Percentiles rank a stretch among this genome's conserved stretches.
These are phyloP conservation scores for Scheffersomyces quercinus DNA, from an alignment of 1,139 yeast species.

Conservation along the genomic window DNA sequence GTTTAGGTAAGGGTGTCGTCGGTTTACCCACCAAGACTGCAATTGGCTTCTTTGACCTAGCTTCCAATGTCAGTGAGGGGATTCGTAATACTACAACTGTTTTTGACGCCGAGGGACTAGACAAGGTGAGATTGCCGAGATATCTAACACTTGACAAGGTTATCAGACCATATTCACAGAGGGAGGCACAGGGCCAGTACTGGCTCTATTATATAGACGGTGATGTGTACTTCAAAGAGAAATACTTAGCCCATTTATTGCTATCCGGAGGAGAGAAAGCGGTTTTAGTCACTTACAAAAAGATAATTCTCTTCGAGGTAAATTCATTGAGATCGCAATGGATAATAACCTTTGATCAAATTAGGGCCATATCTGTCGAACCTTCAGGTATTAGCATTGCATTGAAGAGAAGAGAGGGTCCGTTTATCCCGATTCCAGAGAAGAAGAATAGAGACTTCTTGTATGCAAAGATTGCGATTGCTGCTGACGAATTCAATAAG, in stretches of 20 bases:
- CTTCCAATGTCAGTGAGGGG: conserved; percentile 92
- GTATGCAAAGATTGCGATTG: conserved; percentile 73
- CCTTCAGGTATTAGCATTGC: conserved; percentile 75
- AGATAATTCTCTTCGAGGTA: conserved; percentile 71
- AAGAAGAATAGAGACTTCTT: conserved; percentile 61
- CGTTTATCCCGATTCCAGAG: conserved; percentile 80
- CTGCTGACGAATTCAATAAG: conserved; percentile 79
- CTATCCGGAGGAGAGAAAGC: conserved; percentile 80
- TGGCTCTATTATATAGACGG: conserved; percentile 87
- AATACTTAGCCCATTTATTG: conserved; percentile 81
- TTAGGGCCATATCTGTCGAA: conserved; percentile 73
- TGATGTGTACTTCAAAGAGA: conserved; percentile 70
- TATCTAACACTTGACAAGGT: conserved; percentile 69
- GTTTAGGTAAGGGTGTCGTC: conserved; percentile 90
- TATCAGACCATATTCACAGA: conserved; percentile 70
- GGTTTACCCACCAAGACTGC: conserved; percentile 97
- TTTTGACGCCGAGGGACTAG: conserved; percentile 77
- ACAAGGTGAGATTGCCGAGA: conserved; percentile 81
- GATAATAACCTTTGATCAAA: conserved; percentile 61
- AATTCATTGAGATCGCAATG: conserved; percentile 61
- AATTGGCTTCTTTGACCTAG: conserved; percentile 89
- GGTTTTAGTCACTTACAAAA: conserved; percentile 71
- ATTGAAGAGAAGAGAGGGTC: conserved; percentile 61
- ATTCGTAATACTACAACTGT: conserved; percentile 91
- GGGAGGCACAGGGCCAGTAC: conserved; percentile 92